Evolutionary conservation across 1,284 basidiomycete genomes (phyloP).

Genomic region (Cutaneotrichosporon cavernicola): DNA sequence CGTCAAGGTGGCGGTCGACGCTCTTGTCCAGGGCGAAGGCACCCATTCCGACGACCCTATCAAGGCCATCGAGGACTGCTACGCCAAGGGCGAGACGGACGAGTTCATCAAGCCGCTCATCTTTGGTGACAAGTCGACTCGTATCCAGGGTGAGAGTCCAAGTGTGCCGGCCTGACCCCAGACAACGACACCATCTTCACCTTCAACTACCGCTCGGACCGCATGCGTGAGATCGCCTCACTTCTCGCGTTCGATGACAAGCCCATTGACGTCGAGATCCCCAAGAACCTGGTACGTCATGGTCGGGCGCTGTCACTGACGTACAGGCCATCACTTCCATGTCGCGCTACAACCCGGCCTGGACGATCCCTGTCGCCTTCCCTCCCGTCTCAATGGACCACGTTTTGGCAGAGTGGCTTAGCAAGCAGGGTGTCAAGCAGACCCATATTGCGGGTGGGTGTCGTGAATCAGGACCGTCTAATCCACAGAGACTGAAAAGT

Average conservation of each 20-base stretch:
- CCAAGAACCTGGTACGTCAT: conserved; percentile 68
- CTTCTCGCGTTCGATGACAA: conserved; percentile 75
- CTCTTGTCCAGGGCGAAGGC: conserved; percentile 71
- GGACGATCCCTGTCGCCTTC: conserved; percentile 81
- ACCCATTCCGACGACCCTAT: conserved; percentile 64
- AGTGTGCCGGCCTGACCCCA: conserved; percentile 32
- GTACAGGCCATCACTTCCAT: conserved; percentile 78
- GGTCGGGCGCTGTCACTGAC: neutral
- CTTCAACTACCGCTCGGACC: conserved; percentile 93
- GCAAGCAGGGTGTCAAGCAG: conserved; percentile 73
- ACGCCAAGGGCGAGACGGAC: conserved; percentile 78
- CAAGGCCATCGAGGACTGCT: conserved; percentile 67
- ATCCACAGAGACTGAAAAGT: conserved; percentile 79
- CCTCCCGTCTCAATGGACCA: conserved; percentile 86
- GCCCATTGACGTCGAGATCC: conserved; percentile 76
- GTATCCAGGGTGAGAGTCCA: conserved; percentile 66
- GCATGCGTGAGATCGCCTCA: conserved; percentile 81
- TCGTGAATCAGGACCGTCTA: neutral
- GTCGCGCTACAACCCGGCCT: conserved; percentile 87
- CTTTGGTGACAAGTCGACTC: conserved; percentile 70
- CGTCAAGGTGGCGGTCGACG: conserved; percentile 80
- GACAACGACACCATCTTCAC: conserved; percentile 77
- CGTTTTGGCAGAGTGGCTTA: conserved; percentile 84
- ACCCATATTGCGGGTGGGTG: conserved; percentile 73
- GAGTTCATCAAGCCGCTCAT: conserved; percentile 93